Percentiles rank a stretch among this genome's conserved stretches.
These are phyloP conservation scores for Brassica nigra DNA, from an alignment of 345 rosid species.

Conservation along the genomic window DNA sequence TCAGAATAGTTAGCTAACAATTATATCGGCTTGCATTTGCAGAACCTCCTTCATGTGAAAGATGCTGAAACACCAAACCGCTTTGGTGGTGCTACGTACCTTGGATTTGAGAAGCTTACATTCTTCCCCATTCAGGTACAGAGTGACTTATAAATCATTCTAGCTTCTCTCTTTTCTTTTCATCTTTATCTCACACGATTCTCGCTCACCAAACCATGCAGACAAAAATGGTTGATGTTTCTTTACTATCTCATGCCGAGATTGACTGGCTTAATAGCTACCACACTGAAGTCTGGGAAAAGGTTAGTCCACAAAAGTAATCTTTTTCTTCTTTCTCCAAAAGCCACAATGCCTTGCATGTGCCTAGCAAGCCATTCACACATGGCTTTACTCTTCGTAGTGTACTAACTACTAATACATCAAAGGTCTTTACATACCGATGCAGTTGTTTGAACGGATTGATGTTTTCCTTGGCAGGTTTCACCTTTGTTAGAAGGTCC, in stretches of 20 bases:
- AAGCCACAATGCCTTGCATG: not conserved
- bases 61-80: conserved; percentile 75
- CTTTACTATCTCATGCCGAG: conserved; percentile 64
- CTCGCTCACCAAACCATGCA: conserved; percentile 38
- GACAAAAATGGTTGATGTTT: conserved; percentile 69
- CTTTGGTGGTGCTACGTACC: conserved; percentile 76
- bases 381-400: not conserved
- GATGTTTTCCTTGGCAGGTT: conserved; percentile 56
- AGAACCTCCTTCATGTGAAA: conserved; percentile 82
- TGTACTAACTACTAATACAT: not conserved
- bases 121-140: conserved; percentile 88
- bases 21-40: conserved; percentile 19
- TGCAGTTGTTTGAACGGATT: not conserved
- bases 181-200: conserved; percentile 9
- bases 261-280: conserved; percentile 79
- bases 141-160: conserved; percentile 7
- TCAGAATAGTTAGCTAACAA: conserved; percentile 12
- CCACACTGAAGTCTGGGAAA: conserved; percentile 90
- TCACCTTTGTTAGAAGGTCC: conserved; percentile 79
- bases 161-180: not conserved
- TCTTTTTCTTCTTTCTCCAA: no score
- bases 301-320: conserved; percentile 49
- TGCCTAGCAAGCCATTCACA: not conserved
- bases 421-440: not conserved
- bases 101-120: conserved; percentile 88